These are phyloP conservation scores for Arthrobotrys sphaeroides DNA, from an alignment of 2,329 filamentous ascomycete species.

Conservation along the genomic window DNA sequence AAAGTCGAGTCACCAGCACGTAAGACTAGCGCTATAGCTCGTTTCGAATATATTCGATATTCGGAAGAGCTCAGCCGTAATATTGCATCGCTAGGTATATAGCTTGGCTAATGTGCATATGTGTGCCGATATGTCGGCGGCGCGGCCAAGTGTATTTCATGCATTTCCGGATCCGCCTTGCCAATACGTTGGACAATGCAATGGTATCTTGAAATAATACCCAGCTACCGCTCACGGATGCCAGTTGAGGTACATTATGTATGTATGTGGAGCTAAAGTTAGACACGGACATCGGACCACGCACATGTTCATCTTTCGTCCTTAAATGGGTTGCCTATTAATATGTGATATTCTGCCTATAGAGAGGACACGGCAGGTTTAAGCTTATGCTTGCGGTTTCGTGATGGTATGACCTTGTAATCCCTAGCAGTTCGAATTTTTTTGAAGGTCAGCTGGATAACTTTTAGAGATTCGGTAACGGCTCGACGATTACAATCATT, in stretches of 20 bases:
- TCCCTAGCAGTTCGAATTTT: slow-evolving; percentile 21
- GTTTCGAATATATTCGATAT: slow-evolving; percentile 42
- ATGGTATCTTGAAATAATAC: not conserved
- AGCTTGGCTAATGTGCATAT: slow-evolving; percentile 24
- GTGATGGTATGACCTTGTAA: slow-evolving; percentile 9
- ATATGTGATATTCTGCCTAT: slow-evolving; percentile 33
- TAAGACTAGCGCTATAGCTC: not conserved
- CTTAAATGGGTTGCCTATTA: not conserved
- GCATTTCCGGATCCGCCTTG: not conserved
- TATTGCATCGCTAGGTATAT: slow-evolving; percentile 38
- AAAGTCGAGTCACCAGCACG: not conserved
- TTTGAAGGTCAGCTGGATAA: slow-evolving; percentile 49
- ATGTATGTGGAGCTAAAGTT: not conserved
- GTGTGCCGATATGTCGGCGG: not conserved
- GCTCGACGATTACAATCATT: not conserved
- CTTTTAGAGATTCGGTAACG: not conserved
- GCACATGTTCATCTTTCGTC: not conserved
- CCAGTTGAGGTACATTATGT: no score
- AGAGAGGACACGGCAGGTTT: not conserved
- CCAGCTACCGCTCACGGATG: not conserved
- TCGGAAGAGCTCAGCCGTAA: slow-evolving; percentile 38
- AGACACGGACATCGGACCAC: not conserved
- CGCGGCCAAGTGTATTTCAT: slow-evolving; percentile 9
- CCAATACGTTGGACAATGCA: not conserved
- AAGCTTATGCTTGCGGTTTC: not conserved